phyloP scores from a whole-genome alignment of 176 grass and related monocot species.

The Puccinellia tenuiflora region DNA sequence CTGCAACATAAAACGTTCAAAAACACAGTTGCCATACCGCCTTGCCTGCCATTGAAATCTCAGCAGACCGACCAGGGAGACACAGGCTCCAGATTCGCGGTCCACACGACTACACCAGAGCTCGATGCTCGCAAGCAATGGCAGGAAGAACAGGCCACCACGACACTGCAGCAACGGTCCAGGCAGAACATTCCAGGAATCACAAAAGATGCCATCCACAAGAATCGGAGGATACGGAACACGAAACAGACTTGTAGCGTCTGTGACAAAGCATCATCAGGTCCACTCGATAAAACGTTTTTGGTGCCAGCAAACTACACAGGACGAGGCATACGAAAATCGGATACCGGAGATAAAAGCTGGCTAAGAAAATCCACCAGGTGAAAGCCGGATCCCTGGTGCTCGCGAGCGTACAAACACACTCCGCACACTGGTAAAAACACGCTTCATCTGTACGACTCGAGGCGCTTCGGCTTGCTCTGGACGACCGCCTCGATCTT shows the following conservation, averaged over 20 bases:
- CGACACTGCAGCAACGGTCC: not conserved
- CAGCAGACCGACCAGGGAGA: not conserved
- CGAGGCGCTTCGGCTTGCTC: conserved; percentile 86
- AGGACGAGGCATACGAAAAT: not conserved
- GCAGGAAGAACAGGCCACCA: not conserved
- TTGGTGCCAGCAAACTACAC: not conserved
- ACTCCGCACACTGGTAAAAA: not conserved
- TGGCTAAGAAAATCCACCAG: conserved; percentile 10
- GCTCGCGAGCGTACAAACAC: not conserved
- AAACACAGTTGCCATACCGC: no score
- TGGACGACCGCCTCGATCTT: conserved; percentile 81
- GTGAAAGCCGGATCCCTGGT: not conserved
- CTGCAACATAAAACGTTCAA: no score
- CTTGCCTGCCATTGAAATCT: conserved; percentile 11
- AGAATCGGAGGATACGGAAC: conserved; percentile 29
- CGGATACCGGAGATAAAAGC: not conserved
- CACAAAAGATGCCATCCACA: not conserved
- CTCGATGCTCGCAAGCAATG: not conserved
- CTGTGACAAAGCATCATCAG: not conserved
- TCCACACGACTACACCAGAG: not conserved
- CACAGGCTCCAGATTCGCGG: not conserved
- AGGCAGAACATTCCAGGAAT: conserved; percentile 9
- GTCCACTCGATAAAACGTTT: conserved; percentile 13
- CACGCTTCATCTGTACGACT: conserved; percentile 74
- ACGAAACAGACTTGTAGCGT: not conserved